A percentile compares a stretch with the other conserved stretches of the same genome.
Evolutionary conservation across 225 moss, liverwort and hornwort genomes (phyloP).

Genomic region (Sphagnum contortum): DNA sequence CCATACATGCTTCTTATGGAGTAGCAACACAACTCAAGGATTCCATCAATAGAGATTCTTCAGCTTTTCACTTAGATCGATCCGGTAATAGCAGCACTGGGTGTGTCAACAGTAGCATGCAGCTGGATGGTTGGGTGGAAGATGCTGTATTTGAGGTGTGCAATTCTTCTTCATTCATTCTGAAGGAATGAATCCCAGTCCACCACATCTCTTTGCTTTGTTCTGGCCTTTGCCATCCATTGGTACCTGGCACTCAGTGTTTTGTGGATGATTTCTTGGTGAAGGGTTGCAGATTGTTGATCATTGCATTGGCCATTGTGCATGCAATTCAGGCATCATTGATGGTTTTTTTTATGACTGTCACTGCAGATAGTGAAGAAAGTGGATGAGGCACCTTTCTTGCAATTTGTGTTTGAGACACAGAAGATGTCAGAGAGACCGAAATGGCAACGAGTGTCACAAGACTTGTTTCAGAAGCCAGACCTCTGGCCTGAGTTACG

Average conservation of each 20-base stretch:
- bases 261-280: not conserved
- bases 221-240: not conserved
- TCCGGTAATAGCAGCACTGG: not conserved
- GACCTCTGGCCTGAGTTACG: slow-evolving; percentile 48
- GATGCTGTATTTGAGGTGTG: slow-evolving; percentile 41
- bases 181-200: too few species aligned
- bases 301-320: not conserved
- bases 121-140: slow-evolving; percentile 42
- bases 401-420: slow-evolving; percentile 52
- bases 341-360: not conserved
- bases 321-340: not conserved
- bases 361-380: slow-evolving; percentile 62
- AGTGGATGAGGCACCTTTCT: slow-evolving; percentile 78
- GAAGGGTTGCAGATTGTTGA: not conserved
- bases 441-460: slow-evolving; percentile 37
- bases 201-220: not conserved
- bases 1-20: too few species aligned
- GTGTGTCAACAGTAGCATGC: not conserved
- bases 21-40: too few species aligned
- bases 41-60: too few species aligned
- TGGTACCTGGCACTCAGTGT: not conserved
- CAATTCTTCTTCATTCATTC: not conserved
- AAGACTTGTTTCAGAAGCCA: slow-evolving; percentile 39
- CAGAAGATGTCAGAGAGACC: slow-evolving; percentile 12
- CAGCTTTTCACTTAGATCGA: too few species aligned